Base-by-base conservation (phyloP, 2,329 filamentous ascomycete species). In the Apiospora koreana region DNA sequence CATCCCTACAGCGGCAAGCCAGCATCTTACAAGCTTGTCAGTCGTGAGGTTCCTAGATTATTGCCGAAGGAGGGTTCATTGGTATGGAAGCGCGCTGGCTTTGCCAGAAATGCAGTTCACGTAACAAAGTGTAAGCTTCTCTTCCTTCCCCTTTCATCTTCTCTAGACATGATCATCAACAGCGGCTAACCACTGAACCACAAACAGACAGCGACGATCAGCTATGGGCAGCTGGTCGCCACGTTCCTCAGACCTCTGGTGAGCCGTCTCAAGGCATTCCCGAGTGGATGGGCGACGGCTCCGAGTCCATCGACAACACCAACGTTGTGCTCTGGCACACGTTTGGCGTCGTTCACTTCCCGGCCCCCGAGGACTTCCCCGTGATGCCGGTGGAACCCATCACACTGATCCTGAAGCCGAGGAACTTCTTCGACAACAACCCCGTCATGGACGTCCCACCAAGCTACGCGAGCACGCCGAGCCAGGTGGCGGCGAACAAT, bases 261-360 rank as follows among this genome's bases (percentile, higher is more conserved):
- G 91, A 94, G 74, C 92, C 92, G 0, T 92, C 92, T 0, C 82
- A 83, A 54, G 94, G 94, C 42, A 83, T 97, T 2, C 91, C 92
- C 0, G 86, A 90, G 74, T 95, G 93, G 94, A 92, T 96, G 74
- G 89, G 89, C 31, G 89, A 94, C 72, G 90, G 92, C 16, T 83
- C 83, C 64, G 89, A 88, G 70, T 87, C 84, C 35, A 90, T 97
- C 74, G 93, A 92, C 69, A 92, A 97, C 84, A 93, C 91, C 0
- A 93, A 98, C 79, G 83, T 97, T 41, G 94, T 98, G 1, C 87
- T 97, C 21, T 98, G 94, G 94, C 94, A 97, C 82, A 97, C 94
- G 0, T 98, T 97, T 77, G 95, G 95, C 45, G 86, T 97, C 45
- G 95, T 92, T 0, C 95, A 97, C 79, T 95, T 97, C 84, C 94